Base-by-base conservation (phyloP, 163 green algal species). In the Dunaliella salina region DNA sequence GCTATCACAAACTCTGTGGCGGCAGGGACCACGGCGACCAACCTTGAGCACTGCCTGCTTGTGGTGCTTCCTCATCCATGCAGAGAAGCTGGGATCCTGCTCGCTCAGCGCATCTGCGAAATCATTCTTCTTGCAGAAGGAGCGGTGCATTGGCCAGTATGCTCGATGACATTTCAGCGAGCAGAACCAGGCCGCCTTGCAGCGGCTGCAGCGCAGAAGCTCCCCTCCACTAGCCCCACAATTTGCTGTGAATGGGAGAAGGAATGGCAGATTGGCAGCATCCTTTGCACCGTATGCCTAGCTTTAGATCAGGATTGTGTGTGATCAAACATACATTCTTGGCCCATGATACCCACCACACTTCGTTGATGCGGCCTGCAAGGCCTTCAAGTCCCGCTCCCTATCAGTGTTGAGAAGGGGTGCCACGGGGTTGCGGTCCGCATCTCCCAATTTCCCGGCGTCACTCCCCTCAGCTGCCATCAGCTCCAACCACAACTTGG, bases 71-170 rank as follows among this genome's bases (percentile, higher is more conserved):
- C 95, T 88, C 96, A 98, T 95, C 93, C 92, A 99, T 0, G 80
- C 32, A 0, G 96, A 94, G 92, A 99, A 98, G 79, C 96, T 95
- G 0, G 95, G 93, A 81, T 99, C 96, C 22, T 82, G 32, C 1
- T 88, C 88, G 83, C 98, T 95, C 3, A 96, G 75, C 0, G 87
- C 87, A 81, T 98, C 95, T 12, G 96, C 96, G 92, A 99, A 98
- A 75, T 99, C 95, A 88, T 99, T 98, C 24, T 87, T 88, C 11
- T 87, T 86, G 91, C 96, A 99, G 32, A 88, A 83, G 0, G 88
- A 32, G 72, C 92, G 91, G 89, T 99, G 96, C 84, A 98, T 97
- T 1, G 96, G 95, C 95, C 95, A 98, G 91, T 98, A 97, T 0
- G 93, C 89, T 92, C 96, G 90, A 79, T 85, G 57, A 45, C 75